phyloP scores from a whole-genome alignment of 2,329 filamentous ascomycete genomes.

The Hypoxylon sp. region DNA sequence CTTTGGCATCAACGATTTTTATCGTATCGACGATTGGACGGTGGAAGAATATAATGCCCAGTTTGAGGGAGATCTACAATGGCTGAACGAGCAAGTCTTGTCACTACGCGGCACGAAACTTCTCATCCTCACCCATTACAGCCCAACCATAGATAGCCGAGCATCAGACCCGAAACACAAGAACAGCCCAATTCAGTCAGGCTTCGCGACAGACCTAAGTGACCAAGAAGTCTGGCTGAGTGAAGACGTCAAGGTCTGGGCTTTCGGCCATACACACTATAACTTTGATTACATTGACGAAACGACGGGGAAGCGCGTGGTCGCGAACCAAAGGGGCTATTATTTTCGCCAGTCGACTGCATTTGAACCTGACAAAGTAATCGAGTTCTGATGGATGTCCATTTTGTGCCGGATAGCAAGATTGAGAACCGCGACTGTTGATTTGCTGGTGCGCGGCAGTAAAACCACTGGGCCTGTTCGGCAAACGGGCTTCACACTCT shows the following conservation, averaged over 20 bases:
- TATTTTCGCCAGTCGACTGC: conserved; percentile 41
- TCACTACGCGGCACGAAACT: conserved; percentile 37
- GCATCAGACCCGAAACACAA: conserved; percentile 48
- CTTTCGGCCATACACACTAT: conserved; percentile 59
- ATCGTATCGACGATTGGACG: conserved; percentile 52
- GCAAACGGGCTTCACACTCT: too few species aligned
- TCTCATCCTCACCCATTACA: conserved; percentile 55
- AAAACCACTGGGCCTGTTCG: too few species aligned
- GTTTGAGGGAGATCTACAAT: conserved; percentile 51
- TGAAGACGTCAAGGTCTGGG: conserved; percentile 52
- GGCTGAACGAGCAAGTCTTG: conserved; percentile 52
- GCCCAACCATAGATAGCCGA: conserved; percentile 48
- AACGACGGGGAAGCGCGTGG: conserved; percentile 43
- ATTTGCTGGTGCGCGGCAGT: too few species aligned
- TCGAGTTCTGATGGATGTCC: not conserved
- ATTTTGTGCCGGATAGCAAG: too few species aligned
- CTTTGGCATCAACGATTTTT: conserved; percentile 61
- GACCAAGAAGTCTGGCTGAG: conserved; percentile 48
- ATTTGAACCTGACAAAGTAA: not conserved
- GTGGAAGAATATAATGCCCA: conserved; percentile 48
- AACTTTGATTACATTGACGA: conserved; percentile 52
- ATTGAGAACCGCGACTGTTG: too few species aligned
- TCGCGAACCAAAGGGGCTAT: conserved; percentile 53
- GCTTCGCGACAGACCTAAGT: conserved; percentile 52
- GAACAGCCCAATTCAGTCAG: conserved; percentile 41